Evolutionary conservation across 495 filamentous ascomycete genomes (phyloP).

Genomic region (Cercophora newfieldiana): DNA sequence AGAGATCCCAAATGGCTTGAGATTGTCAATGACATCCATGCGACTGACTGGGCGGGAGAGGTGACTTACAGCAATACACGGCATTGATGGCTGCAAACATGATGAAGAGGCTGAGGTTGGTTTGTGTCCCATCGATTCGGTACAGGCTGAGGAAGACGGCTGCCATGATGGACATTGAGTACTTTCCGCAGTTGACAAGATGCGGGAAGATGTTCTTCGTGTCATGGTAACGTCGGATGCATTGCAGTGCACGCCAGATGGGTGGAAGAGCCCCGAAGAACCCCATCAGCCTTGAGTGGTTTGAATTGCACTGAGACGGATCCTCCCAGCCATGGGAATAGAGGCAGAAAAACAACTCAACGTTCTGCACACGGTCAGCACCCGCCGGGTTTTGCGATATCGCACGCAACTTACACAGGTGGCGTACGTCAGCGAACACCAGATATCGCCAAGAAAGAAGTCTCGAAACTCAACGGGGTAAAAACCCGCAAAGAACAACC

Average conservation of each 20-base stretch:
- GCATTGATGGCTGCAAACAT: slow-evolving; percentile 76
- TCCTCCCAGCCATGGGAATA: slow-evolving; percentile 74
- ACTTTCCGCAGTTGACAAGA: slow-evolving; percentile 90
- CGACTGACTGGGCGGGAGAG: neutral
- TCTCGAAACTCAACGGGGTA: slow-evolving; percentile 96
- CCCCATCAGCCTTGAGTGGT: slow-evolving; percentile 77
- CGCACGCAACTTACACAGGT: slow-evolving; percentile 66
- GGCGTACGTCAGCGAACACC: slow-evolving; percentile 88
- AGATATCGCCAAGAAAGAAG: slow-evolving; percentile 97
- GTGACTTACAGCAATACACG: slow-evolving; percentile 68
- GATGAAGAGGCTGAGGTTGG: slow-evolving; percentile 68
- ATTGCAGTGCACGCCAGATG: slow-evolving; percentile 87
- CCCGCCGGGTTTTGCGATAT: no score
- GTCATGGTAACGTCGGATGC: slow-evolving; percentile 84
- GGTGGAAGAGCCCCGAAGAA: slow-evolving; percentile 84
- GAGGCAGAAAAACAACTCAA: slow-evolving; percentile 92
- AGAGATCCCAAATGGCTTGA: slow-evolving; percentile 85
- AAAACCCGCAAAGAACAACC: slow-evolving; percentile 77
- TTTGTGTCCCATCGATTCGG: slow-evolving; percentile 63
- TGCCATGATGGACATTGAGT: slow-evolving; percentile 77
- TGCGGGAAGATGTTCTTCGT: slow-evolving; percentile 89
- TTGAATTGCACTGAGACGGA: slow-evolving; percentile 78
- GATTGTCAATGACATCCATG: slow-evolving; percentile 1
- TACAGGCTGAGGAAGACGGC: slow-evolving; percentile 77
- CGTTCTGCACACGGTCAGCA: slow-evolving; percentile 56